A percentile compares a stretch with the other conserved stretches of the same genome.
phyloP scores from a whole-genome alignment of 2,329 filamentous ascomycete genomes.

The Helicocarpus griseus region DNA sequence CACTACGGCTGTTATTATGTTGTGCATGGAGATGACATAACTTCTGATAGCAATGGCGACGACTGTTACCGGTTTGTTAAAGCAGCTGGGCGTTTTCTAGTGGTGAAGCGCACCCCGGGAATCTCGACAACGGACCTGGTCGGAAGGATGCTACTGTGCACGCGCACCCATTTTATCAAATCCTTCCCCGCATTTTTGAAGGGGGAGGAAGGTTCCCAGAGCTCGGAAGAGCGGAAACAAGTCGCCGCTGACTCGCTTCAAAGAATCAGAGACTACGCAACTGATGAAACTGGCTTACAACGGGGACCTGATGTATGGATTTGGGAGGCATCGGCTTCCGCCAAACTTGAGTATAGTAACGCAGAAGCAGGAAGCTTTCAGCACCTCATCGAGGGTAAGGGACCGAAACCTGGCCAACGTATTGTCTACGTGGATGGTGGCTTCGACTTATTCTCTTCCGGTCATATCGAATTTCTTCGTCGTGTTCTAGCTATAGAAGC shows the following conservation, averaged over 20 bases:
- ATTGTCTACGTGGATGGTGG: constrained; percentile 94
- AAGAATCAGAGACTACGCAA: constrained; percentile 76
- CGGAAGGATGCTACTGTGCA: constrained; percentile 92
- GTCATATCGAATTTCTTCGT: constrained; percentile 89
- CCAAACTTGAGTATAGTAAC: constrained; percentile 27
- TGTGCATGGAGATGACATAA: constrained; percentile 95
- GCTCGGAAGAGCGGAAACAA: constrained; percentile 53
- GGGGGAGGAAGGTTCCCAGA: constrained; percentile 64
- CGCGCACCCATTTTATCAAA: constrained; percentile 85
- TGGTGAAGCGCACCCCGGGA: constrained; percentile 90
- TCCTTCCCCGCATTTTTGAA: constrained; percentile 60
- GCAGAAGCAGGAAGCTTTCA: constrained; percentile 58
- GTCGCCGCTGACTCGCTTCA: constrained; percentile 61
- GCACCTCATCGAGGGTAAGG: constrained; percentile 60
- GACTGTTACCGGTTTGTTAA: constrained; percentile 99
- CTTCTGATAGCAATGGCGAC: constrained; percentile 82
- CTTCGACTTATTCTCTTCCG: constrained; percentile 92
- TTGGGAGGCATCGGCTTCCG: constrained; percentile 42
- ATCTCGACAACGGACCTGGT: constrained; percentile 98
- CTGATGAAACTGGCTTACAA: constrained; percentile 67
- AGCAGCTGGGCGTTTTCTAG: constrained; percentile 83
- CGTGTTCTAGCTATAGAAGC: constrained; percentile 67
- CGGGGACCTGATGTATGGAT: constrained; percentile 80
- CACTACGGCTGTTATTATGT: constrained; percentile 95
- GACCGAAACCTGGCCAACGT: constrained; percentile 65